phyloP scores from a whole-genome alignment of 2,329 filamentous ascomycete genomes.

The Penicillium vulpinum region DNA sequence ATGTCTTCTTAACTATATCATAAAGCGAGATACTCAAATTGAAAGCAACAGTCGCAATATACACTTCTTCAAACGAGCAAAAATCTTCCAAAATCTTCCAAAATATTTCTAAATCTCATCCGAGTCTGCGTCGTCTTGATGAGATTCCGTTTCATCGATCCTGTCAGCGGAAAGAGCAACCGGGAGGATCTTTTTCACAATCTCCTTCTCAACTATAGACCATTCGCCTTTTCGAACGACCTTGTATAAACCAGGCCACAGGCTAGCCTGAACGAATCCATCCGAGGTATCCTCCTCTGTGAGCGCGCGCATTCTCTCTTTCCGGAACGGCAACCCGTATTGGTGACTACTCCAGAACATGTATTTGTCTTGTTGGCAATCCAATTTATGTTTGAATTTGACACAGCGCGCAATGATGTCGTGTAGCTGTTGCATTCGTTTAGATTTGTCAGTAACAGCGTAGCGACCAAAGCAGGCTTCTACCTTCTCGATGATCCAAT shows the following conservation, averaged over 20 bases:
- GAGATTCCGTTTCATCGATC: background rate
- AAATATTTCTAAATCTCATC: background rate
- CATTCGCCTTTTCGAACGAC: background rate
- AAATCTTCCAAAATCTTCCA: background rate
- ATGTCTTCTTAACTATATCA: background rate
- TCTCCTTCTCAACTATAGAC: conserved; percentile 9
- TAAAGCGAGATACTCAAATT: background rate
- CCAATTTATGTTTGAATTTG: conserved; percentile 19
- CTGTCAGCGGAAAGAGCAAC: too few relatives aligned
- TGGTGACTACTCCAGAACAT: conserved; percentile 12
- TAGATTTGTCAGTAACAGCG: background rate
- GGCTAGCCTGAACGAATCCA: conserved; percentile 1
- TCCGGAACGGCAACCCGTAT: background rate
- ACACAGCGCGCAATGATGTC: conserved; percentile 14
- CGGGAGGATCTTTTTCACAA: conserved; percentile 2
- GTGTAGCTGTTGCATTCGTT: conserved; percentile 4
- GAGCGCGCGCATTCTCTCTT: conserved; percentile 7
- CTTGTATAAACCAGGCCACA: conserved; percentile 19
- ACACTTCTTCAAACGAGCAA: too few relatives aligned
- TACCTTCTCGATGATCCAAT: background rate
- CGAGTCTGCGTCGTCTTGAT: background rate
- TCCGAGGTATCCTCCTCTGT: background rate
- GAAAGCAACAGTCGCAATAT: background rate
- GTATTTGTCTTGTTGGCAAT: conserved; percentile 19
- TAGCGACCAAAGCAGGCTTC: background rate